A percentile compares a stretch with the other conserved stretches of the same genome.
phyloP scores from a whole-genome alignment of 1,284 basidiomycete genomes.

The Puccinia triticina region DNA sequence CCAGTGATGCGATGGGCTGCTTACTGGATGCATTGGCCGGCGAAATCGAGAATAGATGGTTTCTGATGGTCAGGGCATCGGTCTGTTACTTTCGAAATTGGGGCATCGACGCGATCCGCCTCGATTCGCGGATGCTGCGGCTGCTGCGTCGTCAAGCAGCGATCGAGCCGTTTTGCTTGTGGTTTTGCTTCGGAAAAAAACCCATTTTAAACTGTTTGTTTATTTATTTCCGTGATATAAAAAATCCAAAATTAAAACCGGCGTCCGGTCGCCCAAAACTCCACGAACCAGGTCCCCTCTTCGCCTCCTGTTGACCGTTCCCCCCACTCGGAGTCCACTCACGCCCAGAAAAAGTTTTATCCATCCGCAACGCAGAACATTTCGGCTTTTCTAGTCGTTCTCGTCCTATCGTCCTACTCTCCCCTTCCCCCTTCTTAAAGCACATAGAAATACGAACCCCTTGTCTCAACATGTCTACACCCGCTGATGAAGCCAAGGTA shows the following conservation, averaged over 20 bases:
- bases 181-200: background rate
- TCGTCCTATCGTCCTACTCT: background rate
- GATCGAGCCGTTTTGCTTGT: conserved; percentile 6
- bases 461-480: conserved; percentile 13
- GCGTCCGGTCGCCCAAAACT: no score
- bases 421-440: background rate
- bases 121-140: no score
- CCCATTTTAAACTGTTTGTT: no score
- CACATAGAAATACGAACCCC: background rate
- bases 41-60: no score
- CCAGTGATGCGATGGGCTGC: no score
- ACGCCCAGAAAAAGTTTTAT: no score
- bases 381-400: background rate
- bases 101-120: no score
- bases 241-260: background rate
- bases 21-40: no score
- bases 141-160: background rate
- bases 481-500: conserved; percentile 37
- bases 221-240: no score
- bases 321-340: background rate
- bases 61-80: no score
- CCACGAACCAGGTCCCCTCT: background rate
- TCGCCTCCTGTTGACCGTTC: background rate
- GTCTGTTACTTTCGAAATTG: no score
- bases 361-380: no score